A percentile compares a stretch with the other conserved stretches of the same genome.
phyloP scores from a whole-genome alignment of 371 early-diverging fungal species.

The Syncephalastrum contaminatum region DNA sequence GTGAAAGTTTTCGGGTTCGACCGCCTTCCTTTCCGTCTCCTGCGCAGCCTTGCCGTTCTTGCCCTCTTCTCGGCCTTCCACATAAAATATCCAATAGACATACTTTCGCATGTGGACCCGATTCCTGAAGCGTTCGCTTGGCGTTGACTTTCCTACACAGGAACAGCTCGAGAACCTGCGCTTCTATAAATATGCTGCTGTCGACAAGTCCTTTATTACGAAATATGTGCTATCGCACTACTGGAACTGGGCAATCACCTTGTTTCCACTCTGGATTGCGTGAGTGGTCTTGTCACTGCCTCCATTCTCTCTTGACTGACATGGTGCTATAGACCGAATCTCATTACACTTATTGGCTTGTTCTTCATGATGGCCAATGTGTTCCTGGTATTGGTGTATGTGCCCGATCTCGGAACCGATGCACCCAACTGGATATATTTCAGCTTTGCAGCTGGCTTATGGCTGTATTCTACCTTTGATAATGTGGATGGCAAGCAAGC shows the following conservation, averaged over 20 bases:
- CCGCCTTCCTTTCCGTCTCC: too few relatives aligned
- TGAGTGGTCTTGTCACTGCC: slow-evolving; percentile 41
- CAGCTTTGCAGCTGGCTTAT: slow-evolving; percentile 84
- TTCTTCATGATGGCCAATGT: slow-evolving; percentile 84
- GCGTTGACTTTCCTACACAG: slow-evolving; percentile 38
- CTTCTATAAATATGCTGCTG: slow-evolving; percentile 79
- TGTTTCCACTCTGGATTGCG: slow-evolving; percentile 95
- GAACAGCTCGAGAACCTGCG: slow-evolving; percentile 74
- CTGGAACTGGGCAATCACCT: slow-evolving; percentile 87
- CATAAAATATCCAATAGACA: too few relatives aligned
- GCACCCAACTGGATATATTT: slow-evolving; percentile 89
- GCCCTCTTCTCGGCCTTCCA: too few relatives aligned
- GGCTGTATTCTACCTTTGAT: slow-evolving; percentile 96
- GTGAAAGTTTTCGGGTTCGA: too few relatives aligned
- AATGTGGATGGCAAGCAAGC: slow-evolving; percentile 99
- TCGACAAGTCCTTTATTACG: slow-evolving; percentile 86
- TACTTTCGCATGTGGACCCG: slow-evolving; percentile 7
- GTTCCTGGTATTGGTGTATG: slow-evolving; percentile 65
- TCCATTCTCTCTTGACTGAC: not conserved
- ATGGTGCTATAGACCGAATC: slow-evolving; percentile 78
- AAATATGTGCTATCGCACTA: slow-evolving; percentile 85
- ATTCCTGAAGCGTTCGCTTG: slow-evolving; percentile 4
- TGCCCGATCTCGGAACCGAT: slow-evolving; percentile 71
- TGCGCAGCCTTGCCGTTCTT: too few relatives aligned
- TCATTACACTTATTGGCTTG: slow-evolving; percentile 97